phyloP scores from a whole-genome alignment of 495 filamentous ascomycete genomes.

The Xylaria scruposa region DNA sequence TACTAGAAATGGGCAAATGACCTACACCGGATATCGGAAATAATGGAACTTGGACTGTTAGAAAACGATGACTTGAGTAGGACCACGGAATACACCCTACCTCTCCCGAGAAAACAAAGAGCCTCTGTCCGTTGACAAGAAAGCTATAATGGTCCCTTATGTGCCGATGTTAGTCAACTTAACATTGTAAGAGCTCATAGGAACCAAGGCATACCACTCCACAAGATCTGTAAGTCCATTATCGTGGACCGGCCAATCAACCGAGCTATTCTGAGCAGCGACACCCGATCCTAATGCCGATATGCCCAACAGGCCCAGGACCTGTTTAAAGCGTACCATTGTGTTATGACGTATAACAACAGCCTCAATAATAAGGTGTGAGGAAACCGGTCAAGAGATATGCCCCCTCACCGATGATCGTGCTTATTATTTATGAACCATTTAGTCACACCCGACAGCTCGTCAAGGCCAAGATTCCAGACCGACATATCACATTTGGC shows the following conservation, averaged over 20 bases:
- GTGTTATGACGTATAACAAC: neutral
- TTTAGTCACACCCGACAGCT: neutral
- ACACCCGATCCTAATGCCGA: neutral
- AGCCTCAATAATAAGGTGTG: neutral
- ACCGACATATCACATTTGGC: neutral
- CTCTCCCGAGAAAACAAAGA: slow-evolving; percentile 65
- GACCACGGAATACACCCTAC: slow-evolving; percentile 25
- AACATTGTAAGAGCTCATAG: neutral
- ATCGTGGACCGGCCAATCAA: slow-evolving; percentile 55
- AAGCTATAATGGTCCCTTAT: slow-evolving; percentile 65
- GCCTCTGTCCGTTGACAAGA: slow-evolving; percentile 59
- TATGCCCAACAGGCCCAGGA: neutral
- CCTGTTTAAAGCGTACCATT: slow-evolving; percentile 1
- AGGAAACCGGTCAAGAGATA: neutral
- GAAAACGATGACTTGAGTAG: neutral
- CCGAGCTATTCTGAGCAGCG: neutral
- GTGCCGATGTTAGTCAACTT: neutral
- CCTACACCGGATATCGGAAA: slow-evolving; percentile 10
- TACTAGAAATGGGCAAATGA: neutral
- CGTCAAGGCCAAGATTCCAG: neutral
- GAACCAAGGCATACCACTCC: slow-evolving; percentile 42
- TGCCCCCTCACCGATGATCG: neutral
- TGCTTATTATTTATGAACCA: neutral
- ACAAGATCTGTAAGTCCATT: slow-evolving; percentile 60
- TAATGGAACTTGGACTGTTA: slow-evolving; percentile 7